Conservation (phyloP, 169 alveolate species). For the Theileria orientalis region DNA sequence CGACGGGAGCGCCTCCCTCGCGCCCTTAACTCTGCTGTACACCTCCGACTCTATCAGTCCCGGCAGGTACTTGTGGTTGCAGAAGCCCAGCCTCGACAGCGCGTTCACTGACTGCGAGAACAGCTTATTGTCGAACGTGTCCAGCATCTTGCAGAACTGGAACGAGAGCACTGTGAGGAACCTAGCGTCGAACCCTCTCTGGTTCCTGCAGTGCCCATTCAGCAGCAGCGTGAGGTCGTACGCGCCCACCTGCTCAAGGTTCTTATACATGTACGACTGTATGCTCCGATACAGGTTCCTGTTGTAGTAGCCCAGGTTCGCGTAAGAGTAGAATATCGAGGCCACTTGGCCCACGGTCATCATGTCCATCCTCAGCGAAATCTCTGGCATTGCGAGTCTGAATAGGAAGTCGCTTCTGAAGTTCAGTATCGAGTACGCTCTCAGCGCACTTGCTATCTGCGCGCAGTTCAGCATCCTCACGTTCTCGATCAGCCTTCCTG, state of each 20-base stretch:
- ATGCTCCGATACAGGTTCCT: slow-evolving; percentile 20
- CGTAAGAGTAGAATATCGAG: slow-evolving; percentile 51
- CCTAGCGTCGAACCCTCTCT: neutral
- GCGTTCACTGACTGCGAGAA: slow-evolving; percentile 35
- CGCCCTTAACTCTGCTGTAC: slow-evolving; percentile 22
- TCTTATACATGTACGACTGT: slow-evolving; percentile 13
- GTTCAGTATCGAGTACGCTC: slow-evolving; percentile 45
- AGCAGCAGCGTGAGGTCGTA: slow-evolving; percentile 34
- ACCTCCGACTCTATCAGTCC: slow-evolving; percentile 55
- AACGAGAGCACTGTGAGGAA: slow-evolving; percentile 52
- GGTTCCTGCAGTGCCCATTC: slow-evolving; percentile 31
- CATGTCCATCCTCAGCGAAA: slow-evolving; percentile 27
- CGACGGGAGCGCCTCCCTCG: slow-evolving; percentile 8
- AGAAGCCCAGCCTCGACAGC: slow-evolving; percentile 30
- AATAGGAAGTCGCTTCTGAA: slow-evolving; percentile 50
- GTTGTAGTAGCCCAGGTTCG: slow-evolving; percentile 51
- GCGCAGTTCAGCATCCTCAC: slow-evolving; percentile 5
- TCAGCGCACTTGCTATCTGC: slow-evolving; percentile 27
- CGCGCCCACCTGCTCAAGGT: slow-evolving; percentile 28
- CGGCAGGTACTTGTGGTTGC: slow-evolving; percentile 43
- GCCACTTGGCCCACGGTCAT: slow-evolving; percentile 29
- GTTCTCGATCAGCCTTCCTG: slow-evolving; percentile 30
- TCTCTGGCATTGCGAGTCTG: slow-evolving; percentile 47
- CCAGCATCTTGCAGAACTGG: slow-evolving; percentile 47
- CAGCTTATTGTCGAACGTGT: slow-evolving; percentile 12